Evolutionary conservation across 352 stramenopile species (phyloP), one percentile per base, ranked within the genome.

Genomic region (Phytophthora cajani): DNA sequence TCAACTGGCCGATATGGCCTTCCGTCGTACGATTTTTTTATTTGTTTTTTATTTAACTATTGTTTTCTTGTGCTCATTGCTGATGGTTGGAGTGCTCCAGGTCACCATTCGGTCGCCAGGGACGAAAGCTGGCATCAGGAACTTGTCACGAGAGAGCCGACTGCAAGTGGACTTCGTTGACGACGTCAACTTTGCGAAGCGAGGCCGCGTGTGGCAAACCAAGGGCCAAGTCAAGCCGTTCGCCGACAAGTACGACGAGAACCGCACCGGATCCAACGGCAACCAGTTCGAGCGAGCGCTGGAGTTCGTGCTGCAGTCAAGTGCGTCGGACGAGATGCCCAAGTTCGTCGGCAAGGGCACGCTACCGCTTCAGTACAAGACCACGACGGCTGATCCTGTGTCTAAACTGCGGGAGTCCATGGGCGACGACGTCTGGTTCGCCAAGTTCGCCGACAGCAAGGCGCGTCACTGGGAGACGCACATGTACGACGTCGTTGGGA

Each of bases 1-100:
- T 78, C 44, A 92, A 92, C 63, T 92, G 81, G 81, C 84, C 82
- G 9, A 82, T 76, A 62, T 92, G 84, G 84, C 82, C 84, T 1
- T 79, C 79, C 7, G 52, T 92, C 27, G 83, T 91, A 46, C 2
- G 52, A 5, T 36, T 12, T 19, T 19, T n/a, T 44, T n/a, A 3
- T 44, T n/a, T 44, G 7, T 7, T 44, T n/a, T 16, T 44, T 16
- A 44, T 7, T 6, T n/a, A 17, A 8, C 3, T 44, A 17, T 44
- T 8, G 11, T n/a, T n/a, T 44, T 17, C 4, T 44, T 44, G 12
- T 44, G 38, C 38, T 44, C 30, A 17, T 44, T 44, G 38, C 4
- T 27, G 25, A 7, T 19, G 46, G 27, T 49, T 46, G 32, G 27
- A 51, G 27, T 30, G 51, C 21, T 60, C 11, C 10, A 90, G 81